Percentiles rank a stretch among this genome's conserved stretches.
phyloP scores from a whole-genome alignment of 1,284 basidiomycete species.

The Agaricales sp. region DNA sequence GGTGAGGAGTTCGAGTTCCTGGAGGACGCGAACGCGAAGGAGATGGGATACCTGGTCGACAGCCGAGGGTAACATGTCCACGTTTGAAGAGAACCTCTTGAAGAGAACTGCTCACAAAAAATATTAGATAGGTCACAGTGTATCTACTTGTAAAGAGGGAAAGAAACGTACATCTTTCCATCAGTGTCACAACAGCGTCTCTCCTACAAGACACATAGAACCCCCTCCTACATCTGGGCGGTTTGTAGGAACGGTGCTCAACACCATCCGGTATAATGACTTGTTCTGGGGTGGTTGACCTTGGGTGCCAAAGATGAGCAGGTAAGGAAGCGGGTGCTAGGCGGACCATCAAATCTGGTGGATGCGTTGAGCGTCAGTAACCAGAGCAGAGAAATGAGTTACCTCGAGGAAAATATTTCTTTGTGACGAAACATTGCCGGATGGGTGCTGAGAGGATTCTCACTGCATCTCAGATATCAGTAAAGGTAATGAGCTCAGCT shows the following conservation, averaged over 20 bases:
- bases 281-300: conserved; percentile 7
- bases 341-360: conserved; percentile 56
- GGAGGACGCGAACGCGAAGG: conserved; percentile 59
- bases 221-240: conserved; percentile 30
- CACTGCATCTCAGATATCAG: conserved; percentile 30
- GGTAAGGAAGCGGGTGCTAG: conserved; percentile 38
- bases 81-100: too few species aligned
- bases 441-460: conserved; percentile 60
- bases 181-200: conserved; percentile 26
- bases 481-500: conserved; percentile 2
- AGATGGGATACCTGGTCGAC: conserved; percentile 48
- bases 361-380: conserved; percentile 3
- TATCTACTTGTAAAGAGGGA: not conserved
- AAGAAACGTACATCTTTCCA: conserved; percentile 13
- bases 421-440: conserved; percentile 42
- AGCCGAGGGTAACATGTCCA: conserved; percentile 27
- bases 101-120: too few species aligned
- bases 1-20: conserved; percentile 55
- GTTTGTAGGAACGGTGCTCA: conserved; percentile 50
- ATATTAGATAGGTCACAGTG: not conserved
- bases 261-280: conserved; percentile 55
- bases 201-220: conserved; percentile 50
- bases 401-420: conserved; percentile 48
- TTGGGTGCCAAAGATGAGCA: conserved; percentile 11
- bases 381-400: conserved; percentile 12